Evolutionary conservation across 805 yeast genomes (phyloP), one percentile per base, ranked within the genome.

Genomic region (Candida insectalens): DNA sequence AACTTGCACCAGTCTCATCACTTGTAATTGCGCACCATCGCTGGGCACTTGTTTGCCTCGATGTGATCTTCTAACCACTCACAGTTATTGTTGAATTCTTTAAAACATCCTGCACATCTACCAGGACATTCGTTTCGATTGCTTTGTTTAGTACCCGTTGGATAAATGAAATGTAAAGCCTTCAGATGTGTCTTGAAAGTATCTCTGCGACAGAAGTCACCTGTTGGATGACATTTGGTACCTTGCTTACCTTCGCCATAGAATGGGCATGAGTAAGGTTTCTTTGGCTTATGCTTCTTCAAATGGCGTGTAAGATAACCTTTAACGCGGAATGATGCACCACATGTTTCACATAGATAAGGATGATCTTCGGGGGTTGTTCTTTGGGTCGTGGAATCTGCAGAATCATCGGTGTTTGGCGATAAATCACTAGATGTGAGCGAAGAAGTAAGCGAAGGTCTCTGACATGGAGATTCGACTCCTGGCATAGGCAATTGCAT

Each of bases 161-260:
- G 79, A 42, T 71, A 72, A 29, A 63, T 63, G 47, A 72, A 72
- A 48, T 72, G 79, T 36, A 73, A 54, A 6, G 76, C 65, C 44
- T 70, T 71, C 34, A 72, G 58, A 48, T 72, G 79, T 2, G 74
- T 72, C 44, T 71, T 70, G 49, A 68, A 70, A 5, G 79, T 71
- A 47, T 72, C 79, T 45, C 77, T 59, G 46, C 79, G 58, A 5
- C 77, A 69, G 44, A 72, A 72, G 4, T 74, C 75, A 5, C 78
- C 79, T 16, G 65, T 67, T 14, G 74, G 69, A 45, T 71, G 78
- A 41, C 79, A 72, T 40, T 63, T 60, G 33, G 60, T 47, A 14
- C 10, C 6, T 23, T 25, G 10, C 20, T 6, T 14, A 8, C 9
- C 16, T 30, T 47, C 48, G 9, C 50, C 40, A 49, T 63, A 71